A percentile compares a stretch with the other conserved stretches of the same genome.
Evolutionary conservation across 2,329 filamentous ascomycete genomes (phyloP).

Genomic region (Dactylella cylindrospora): DNA sequence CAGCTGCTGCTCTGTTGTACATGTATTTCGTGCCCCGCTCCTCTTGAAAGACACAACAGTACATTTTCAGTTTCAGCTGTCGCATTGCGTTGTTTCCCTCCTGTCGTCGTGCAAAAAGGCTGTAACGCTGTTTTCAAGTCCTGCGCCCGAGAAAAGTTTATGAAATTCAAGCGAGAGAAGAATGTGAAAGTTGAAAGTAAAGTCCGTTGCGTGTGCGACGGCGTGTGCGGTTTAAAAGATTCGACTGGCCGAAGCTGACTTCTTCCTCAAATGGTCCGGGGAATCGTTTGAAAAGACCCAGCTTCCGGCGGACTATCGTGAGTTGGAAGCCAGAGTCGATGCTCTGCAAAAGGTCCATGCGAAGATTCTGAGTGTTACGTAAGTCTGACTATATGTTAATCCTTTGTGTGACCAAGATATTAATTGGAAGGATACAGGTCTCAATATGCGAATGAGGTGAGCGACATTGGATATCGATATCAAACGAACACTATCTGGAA

Average conservation of each 20-base stretch:
- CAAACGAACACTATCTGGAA: not conserved
- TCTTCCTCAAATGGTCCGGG: conserved; percentile 44
- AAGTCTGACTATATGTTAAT: conserved; percentile 54
- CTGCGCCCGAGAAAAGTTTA: too few species aligned
- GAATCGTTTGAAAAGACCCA: conserved; percentile 66
- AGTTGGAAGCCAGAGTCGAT: conserved; percentile 98
- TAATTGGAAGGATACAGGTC: conserved; percentile 60
- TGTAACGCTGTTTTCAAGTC: too few species aligned
- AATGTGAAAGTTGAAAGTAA: conserved; percentile 44
- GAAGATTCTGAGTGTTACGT: conserved; percentile 96
- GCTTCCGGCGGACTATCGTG: conserved; percentile 94
- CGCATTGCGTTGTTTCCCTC: too few species aligned
- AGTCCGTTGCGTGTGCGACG: conserved; percentile 18
- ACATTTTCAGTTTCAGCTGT: too few species aligned
- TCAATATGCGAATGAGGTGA: conserved; percentile 76
- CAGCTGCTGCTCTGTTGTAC: too few species aligned
- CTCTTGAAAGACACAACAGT: too few species aligned
- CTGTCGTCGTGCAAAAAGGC: too few species aligned
- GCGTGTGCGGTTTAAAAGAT: conserved; percentile 33
- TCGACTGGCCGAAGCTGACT: conserved; percentile 44
- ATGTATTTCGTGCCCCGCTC: too few species aligned
- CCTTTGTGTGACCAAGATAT: not conserved
- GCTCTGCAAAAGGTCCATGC: conserved; percentile 95
- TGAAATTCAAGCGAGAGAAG: conserved; percentile 15
- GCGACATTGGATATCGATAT: too few species aligned